Percentiles rank a stretch among this genome's conserved stretches.
Evolutionary conservation across 2,329 filamentous ascomycete species (phyloP).

Genomic region (Epichloe aotearoae): DNA sequence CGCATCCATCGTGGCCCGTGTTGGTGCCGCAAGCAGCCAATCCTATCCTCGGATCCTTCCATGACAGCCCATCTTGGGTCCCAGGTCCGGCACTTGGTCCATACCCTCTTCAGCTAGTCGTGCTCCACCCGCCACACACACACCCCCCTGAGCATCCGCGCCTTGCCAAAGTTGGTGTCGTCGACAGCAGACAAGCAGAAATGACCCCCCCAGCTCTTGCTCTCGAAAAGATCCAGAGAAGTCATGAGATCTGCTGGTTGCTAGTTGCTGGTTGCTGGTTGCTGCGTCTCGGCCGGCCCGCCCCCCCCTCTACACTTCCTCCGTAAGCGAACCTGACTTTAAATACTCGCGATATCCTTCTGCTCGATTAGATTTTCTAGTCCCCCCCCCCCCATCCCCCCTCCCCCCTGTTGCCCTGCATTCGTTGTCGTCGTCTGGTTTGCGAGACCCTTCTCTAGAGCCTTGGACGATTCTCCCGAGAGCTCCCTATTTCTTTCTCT

Average conservation of each 20-base stretch:
- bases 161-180: no score
- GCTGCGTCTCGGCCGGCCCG: background rate
- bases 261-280: background rate
- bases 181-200: no score
- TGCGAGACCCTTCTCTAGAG: background rate
- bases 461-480: background rate
- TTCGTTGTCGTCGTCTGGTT: background rate
- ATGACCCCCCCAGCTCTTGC: background rate
- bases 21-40: background rate
- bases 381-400: background rate
- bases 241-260: background rate
- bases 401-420: background rate
- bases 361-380: background rate
- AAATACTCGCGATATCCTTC: conserved; percentile 6
- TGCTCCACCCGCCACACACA: background rate
- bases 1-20: background rate
- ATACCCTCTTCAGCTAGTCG: background rate
- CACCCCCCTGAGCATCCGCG: no score
- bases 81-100: background rate
- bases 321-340: conserved; percentile 1
- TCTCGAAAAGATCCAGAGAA: background rate
- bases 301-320: background rate
- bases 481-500: background rate
- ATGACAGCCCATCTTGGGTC: background rate
- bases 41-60: background rate